A percentile compares a stretch with the other conserved stretches of the same genome.
These are phyloP conservation scores for Pichia sp. DNA, from an alignment of 1,139 yeast genomes.

Conservation along the genomic window DNA sequence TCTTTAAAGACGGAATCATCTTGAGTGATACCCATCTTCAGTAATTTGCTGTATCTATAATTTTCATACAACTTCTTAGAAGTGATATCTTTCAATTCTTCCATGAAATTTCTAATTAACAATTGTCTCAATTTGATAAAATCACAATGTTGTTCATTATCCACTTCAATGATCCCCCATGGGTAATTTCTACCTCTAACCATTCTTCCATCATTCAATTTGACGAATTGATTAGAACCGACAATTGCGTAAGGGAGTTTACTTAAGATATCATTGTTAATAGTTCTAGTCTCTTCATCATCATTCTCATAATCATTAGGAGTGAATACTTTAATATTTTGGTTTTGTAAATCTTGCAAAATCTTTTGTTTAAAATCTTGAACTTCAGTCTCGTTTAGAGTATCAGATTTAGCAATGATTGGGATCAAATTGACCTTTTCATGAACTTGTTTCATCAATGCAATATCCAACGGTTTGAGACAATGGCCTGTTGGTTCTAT, in stretches of 20 bases:
- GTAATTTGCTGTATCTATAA: conserved; percentile 80
- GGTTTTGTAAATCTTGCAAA: conserved; percentile 66
- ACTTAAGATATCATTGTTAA: conserved; percentile 59
- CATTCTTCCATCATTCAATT: conserved; percentile 64
- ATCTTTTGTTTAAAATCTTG: conserved; percentile 66
- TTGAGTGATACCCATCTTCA: conserved; percentile 82
- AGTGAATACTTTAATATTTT: conserved; percentile 69
- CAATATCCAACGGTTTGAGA: conserved; percentile 81
- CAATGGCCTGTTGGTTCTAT: conserved; percentile 98
- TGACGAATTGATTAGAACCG: conserved; percentile 77
- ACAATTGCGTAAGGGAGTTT: conserved; percentile 91
- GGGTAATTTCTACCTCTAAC: conserved; percentile 96
- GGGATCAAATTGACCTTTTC: conserved; percentile 93
- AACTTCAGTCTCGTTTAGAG: conserved; percentile 84
- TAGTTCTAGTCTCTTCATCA: conserved; percentile 71
- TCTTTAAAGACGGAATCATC: conserved; percentile 88
- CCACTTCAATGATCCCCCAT: conserved; percentile 97
- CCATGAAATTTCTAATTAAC: conserved; percentile 83
- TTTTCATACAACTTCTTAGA: conserved; percentile 72
- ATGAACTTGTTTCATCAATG: conserved; percentile 82
- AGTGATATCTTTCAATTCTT: conserved; percentile 89
- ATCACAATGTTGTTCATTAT: conserved; percentile 91
- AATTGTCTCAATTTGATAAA: conserved; percentile 86
- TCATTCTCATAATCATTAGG: conserved; percentile 80
- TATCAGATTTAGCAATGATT: conserved; percentile 90